Evolutionary conservation across 495 filamentous ascomycete species (phyloP).

Genomic region (Tuber microsphaerosporum): DNA sequence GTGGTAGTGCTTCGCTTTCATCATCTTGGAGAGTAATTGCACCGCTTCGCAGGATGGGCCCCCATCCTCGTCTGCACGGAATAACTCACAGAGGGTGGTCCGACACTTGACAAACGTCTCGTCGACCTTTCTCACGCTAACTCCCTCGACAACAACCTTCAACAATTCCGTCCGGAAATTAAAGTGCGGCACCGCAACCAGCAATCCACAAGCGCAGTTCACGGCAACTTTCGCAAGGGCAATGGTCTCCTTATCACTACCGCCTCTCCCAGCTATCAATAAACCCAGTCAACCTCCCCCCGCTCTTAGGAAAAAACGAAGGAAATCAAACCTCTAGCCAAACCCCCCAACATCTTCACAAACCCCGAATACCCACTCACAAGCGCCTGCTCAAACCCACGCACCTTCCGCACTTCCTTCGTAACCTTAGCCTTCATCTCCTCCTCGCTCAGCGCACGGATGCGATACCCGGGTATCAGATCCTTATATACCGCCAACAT

Average conservation of each 20-base stretch:
- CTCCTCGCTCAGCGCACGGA: slow-evolving; percentile 70
- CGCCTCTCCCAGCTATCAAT: slow-evolving; percentile 7
- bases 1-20: slow-evolving; percentile 72
- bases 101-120: slow-evolving; percentile 69
- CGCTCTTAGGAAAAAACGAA: background rate
- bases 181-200: slow-evolving; percentile 83
- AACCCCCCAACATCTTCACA: slow-evolving; percentile 59
- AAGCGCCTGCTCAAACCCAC: slow-evolving; percentile 75
- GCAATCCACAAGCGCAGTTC: slow-evolving; percentile 70
- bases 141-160: slow-evolving; percentile 74
- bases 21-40: slow-evolving; percentile 81
- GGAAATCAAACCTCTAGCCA: slow-evolving; percentile 46
- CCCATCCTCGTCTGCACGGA: slow-evolving; percentile 82
- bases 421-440: slow-evolving; percentile 70
- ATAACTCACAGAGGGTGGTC: slow-evolving; percentile 70
- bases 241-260: slow-evolving; percentile 8
- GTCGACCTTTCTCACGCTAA: slow-evolving; percentile 62
- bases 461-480: slow-evolving; percentile 90
- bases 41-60: slow-evolving; percentile 79
- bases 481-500: slow-evolving; percentile 92
- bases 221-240: slow-evolving; percentile 64
- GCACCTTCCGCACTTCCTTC: slow-evolving; percentile 77
- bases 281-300: slow-evolving; percentile 4
- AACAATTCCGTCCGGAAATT: slow-evolving; percentile 85
- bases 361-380: slow-evolving; percentile 75